Percentiles rank a stretch among this genome's conserved stretches.
phyloP scores from a whole-genome alignment of 306 rosid species.

The Castanea crenata region DNA sequence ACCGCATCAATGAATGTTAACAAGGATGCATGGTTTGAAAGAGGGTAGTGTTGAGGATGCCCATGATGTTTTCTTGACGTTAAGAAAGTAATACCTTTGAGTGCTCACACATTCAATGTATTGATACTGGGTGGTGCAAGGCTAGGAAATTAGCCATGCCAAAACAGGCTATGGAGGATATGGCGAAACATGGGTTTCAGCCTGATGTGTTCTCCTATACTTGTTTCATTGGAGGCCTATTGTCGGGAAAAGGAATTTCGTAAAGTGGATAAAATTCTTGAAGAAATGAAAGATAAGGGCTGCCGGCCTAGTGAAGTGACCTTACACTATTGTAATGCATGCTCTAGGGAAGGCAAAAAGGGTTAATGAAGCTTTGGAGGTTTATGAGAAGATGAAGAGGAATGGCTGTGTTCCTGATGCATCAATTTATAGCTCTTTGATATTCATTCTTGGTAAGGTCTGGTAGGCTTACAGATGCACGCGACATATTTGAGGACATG shows the following conservation, averaged over 20 bases:
- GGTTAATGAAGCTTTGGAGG: constrained; percentile 49
- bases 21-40: constrained; percentile 72
- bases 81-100: constrained; percentile 46
- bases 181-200: constrained; percentile 51
- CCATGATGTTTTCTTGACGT: constrained; percentile 47
- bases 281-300: constrained; percentile 52
- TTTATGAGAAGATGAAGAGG: constrained; percentile 60
- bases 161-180: constrained; percentile 58
- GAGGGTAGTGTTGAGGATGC: constrained; percentile 65
- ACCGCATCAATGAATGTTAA: constrained; percentile 41
- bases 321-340: constrained; percentile 62
- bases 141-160: constrained; percentile 53
- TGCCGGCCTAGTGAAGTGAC: constrained; percentile 58
- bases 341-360: constrained; percentile 61
- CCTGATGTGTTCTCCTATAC: constrained; percentile 64
- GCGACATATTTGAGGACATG: constrained; percentile 70
- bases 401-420: constrained; percentile 55
- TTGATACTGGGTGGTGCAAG: constrained; percentile 82
- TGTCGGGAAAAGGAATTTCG: constrained; percentile 65
- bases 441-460: constrained; percentile 60
- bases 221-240: constrained; percentile 53
- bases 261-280: constrained; percentile 51
- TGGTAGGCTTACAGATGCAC: constrained; percentile 69
- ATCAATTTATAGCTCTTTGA: constrained; percentile 53
- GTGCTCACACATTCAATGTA: constrained; percentile 49